phyloP scores from a whole-genome alignment of 495 filamentous ascomycete species.

The Trichoderma gamsii region DNA sequence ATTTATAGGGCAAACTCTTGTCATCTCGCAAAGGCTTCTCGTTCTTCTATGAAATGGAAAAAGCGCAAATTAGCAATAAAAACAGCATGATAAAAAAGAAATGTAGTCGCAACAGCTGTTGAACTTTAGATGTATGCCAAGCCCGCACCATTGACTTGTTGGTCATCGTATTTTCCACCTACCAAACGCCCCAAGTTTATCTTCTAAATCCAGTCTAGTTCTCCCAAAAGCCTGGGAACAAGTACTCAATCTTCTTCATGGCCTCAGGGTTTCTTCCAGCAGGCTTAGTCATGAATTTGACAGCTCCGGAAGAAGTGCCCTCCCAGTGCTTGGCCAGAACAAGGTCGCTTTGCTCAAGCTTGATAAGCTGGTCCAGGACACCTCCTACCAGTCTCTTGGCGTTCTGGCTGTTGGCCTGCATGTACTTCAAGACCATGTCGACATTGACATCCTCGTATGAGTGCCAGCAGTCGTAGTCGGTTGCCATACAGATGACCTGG shows the following conservation, averaged over 20 bases:
- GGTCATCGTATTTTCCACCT: not conserved
- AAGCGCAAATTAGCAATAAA: not conserved
- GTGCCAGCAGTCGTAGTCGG: slow-evolving; percentile 98
- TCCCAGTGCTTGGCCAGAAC: slow-evolving; percentile 72
- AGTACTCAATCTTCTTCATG: slow-evolving; percentile 63
- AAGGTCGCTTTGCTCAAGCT: slow-evolving; percentile 66
- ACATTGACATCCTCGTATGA: slow-evolving; percentile 73
- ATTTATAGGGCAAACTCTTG: not conserved
- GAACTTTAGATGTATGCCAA: not conserved
- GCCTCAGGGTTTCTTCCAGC: slow-evolving; percentile 57
- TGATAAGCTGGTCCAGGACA: slow-evolving; percentile 76
- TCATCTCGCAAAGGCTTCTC: not conserved
- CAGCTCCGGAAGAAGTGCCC: slow-evolving; percentile 54
- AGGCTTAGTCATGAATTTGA: slow-evolving; percentile 69
- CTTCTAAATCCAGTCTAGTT: not conserved
- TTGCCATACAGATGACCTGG: slow-evolving; percentile 98
- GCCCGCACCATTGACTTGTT: not conserved
- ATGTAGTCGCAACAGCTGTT: not conserved
- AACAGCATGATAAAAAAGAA: not conserved
- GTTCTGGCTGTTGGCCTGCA: slow-evolving; percentile 85
- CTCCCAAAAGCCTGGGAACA: slow-evolving; percentile 63
- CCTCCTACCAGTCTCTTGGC: slow-evolving; percentile 78
- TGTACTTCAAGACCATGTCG: slow-evolving; percentile 94
- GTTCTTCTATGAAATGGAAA: not conserved
- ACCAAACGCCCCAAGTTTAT: not conserved